These are phyloP conservation scores for Rhodofomes roseus DNA, from an alignment of 1,284 basidiomycete genomes.

Conservation along the genomic window DNA sequence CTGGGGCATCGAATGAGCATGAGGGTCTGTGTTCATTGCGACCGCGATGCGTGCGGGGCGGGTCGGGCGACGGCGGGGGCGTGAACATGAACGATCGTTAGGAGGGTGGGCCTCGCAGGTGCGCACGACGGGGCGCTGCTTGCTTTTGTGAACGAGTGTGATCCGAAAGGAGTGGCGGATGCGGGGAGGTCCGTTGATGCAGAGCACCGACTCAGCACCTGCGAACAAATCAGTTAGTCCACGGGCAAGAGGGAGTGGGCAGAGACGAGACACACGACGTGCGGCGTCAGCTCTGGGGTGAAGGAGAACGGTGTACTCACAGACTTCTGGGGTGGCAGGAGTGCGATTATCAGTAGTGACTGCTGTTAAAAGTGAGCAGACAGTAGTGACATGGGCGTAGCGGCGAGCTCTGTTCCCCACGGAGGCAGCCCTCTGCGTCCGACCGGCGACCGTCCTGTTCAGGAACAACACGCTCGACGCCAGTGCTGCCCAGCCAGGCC, in stretches of 20 bases:
- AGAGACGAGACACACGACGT: no score
- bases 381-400: background rate
- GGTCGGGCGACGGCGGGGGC: conserved; percentile 45
- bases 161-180: conserved; percentile 16
- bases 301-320: background rate
- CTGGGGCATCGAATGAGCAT: background rate
- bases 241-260: background rate
- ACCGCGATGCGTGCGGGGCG: conserved; percentile 12
- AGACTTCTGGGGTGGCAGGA: background rate
- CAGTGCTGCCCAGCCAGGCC: background rate
- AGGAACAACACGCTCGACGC: background rate
- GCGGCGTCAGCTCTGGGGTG: no score
- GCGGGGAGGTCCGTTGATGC: conserved; percentile 5
- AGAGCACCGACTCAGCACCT: background rate
- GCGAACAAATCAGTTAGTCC: background rate
- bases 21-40: background rate
- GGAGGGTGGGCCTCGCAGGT: background rate
- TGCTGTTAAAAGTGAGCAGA: background rate
- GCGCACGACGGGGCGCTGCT: conserved; percentile 18
- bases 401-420: background rate
- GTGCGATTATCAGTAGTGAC: background rate
- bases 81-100: conserved; percentile 39
- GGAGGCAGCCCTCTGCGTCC: background rate
- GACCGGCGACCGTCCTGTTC: background rate
- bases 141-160: conserved; percentile 19